Base-by-base conservation (phyloP, 2,329 filamentous ascomycete species). In the Blastomyces percursus region DNA sequence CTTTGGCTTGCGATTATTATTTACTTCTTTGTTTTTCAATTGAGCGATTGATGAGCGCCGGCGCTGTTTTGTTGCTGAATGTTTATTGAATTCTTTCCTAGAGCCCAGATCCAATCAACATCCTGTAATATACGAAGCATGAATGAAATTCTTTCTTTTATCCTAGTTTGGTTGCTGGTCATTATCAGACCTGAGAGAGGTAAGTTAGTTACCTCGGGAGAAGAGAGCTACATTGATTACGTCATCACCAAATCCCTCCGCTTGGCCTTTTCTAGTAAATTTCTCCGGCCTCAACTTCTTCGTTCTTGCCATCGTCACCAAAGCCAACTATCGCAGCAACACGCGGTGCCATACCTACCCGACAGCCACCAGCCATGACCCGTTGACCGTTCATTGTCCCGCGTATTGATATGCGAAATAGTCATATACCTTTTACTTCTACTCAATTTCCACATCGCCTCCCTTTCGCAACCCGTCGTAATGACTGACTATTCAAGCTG, bases 401-500 rank as follows among this genome's bases (percentile, higher is more conserved):
- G 21, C 44, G 44, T 58, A 54, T 27, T 35, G 14, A n/a, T 40
- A 40, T 40, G 54, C 54, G 54, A 56, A 40, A 56, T 7, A 7
- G 2, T 24, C 12, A 14, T 35, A 24, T n/a, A 54, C 30, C 9
- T 56, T 56, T 38, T 24, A 56, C 4, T 35, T n/a, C 5, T 24
- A 11, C n/a, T 1, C 24, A 59, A 46, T 48, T 5, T 44, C 56
- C 14, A 44, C 40, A 46, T 19, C 27, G 44, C 30, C 12, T 27
- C 56, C 12, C 27, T 19, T 60, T 21, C 27, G 3, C 48, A 8
- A 42, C 40, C 46, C 48, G 8, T 30, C 64, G 61, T 52, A 35
- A 83, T 82, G 81, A 75, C 77, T 64, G 80, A 83, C 67, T 84
- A 80, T 72, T 78, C 72, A 62, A 81, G 80, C 74, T 81, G 86